Percentiles rank a stretch among this genome's conserved stretches.
Evolutionary conservation across 73 alveolate species (phyloP).

Genomic region (Paramecium sexaurelia): DNA sequence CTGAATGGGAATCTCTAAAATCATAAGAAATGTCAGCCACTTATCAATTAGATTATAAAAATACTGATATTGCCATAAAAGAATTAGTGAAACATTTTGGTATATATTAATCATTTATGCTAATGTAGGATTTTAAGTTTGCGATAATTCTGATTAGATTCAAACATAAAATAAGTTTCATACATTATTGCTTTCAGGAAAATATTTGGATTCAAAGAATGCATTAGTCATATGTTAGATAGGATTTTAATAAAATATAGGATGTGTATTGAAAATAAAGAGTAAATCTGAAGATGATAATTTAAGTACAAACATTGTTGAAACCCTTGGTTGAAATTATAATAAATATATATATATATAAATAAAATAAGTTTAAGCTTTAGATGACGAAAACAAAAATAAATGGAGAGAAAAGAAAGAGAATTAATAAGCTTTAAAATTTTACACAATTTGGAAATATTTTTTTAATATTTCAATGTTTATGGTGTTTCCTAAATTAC

Average conservation of each 20-base stretch:
- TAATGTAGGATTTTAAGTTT: conserved; percentile 50
- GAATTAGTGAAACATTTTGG: conserved; percentile 66
- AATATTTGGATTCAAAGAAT: conserved; percentile 7
- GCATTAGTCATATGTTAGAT: conserved; percentile 28
- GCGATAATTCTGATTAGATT: conserved; percentile 56
- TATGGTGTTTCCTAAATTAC: conserved; percentile 47
- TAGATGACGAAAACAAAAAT: neutral
- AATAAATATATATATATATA: neutral
- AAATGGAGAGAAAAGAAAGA: neutral
- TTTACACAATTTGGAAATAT: neutral
- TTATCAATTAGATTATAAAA: conserved; percentile 59
- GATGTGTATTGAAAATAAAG: conserved; percentile 11
- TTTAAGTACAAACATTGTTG: conserved; percentile 5
- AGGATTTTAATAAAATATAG: conserved; percentile 36
- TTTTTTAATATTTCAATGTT: conserved; percentile 27
- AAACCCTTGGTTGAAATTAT: conserved; percentile 30
- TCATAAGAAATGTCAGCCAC: conserved; percentile 3
- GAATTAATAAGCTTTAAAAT: neutral
- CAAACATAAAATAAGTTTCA: conserved; percentile 61
- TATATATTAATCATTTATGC: neutral
- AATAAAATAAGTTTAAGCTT: neutral
- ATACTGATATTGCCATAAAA: conserved; percentile 61
- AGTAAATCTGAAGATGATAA: conserved; percentile 14
- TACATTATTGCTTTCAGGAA: conserved; percentile 57
- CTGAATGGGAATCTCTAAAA: conserved; percentile 20